Evolutionary conservation across 306 rosid species (phyloP), one percentile per base, ranked within the genome.

Genomic region (Canavalia ensiformis): DNA sequence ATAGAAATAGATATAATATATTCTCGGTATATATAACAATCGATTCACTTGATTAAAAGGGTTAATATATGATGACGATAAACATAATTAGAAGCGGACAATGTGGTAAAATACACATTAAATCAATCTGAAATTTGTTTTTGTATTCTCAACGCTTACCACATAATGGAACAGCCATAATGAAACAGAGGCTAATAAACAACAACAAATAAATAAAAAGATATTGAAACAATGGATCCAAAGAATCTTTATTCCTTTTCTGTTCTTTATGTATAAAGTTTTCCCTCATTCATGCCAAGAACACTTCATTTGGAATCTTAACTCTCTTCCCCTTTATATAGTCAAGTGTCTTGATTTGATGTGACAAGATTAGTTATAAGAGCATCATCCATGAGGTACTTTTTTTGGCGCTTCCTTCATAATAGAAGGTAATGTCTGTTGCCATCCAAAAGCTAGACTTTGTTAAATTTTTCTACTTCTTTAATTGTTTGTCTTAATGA

Each of bases 261-360:
- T 45, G 25, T 29, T 82, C 30, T 47, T 75, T 25, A 28, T 28
- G 11, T 11, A 1, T 52, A 51, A 60, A 79, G 50, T 34, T 68
- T 39, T 13, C 41, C 76, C 42, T 71, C 45, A 52, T 74, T 52
- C 46, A 9, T 76, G 66, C 31, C 10, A 42, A 56, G 72, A 62
- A 76, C 83, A 45, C 63, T 42, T 54, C 88, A 73, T 78, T 87
- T 50, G 80, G 88, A 87, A 82, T 87, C 88, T 84, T 58, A 72
- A 57, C 82, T 81, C 58, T 74, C 86, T 73, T 73, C 29, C 63
- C 82, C 84, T 81, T 87, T 81, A 55, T 31, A 59, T 76, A 55
- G 35, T 71, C 11, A 75, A 56, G 62, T 68, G 76, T 68, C 54
- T 68, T 84, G 8, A 83, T 72, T 62, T 87, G 86, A 87, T 84